Base-by-base conservation (phyloP, 2,329 filamentous ascomycete genomes). In the Fonsecaea monophora region DNA sequence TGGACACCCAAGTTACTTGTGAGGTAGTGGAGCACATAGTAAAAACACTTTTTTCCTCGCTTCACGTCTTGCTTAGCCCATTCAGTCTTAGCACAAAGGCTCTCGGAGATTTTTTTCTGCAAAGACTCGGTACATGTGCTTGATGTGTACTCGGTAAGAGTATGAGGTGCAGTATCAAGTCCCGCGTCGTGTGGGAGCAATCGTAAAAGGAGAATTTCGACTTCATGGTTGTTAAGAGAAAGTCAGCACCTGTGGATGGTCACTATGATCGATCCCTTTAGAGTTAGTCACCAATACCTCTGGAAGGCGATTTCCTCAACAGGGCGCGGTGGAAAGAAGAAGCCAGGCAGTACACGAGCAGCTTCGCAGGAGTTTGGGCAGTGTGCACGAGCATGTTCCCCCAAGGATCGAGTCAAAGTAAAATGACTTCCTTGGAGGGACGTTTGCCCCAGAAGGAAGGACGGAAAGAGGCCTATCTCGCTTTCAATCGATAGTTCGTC, bases 401-500 rank as follows among this genome's bases (percentile, higher is more conserved):
- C 25, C 2, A 25, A 25, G 25, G 25, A 25, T 25, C 25, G 25
- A 25, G 1, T 25, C 25, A 25, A 25, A 25, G 25, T 25, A 25
- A 25, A 25, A 1, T 2, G 25, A 25, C 25, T 25, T 25, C 25
- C 25, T 25, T 25, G 25, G 25, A 25, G 1, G 25, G 25, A 25
- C 25, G 25, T 1, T 25, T 25, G 21, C 45, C 45, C 45, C 7
- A 50, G 45, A 50, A 50, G 45, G 45, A 25, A 25, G 18, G 8
- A 21, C 45, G 45, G 10, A 12, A 50, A 50, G 18, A 53, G 13
- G 30, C 15, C n/a, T 34, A 60, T 60, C 58, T 60, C 58, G 58
- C 58, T 60, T 60, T 60, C 40, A 34, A 12, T 60, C 58, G 42
- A 60, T 60, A 60, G 45, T 35, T 25, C 45, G 35, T 48, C 58